Percentiles rank a stretch among this genome's conserved stretches.
These are phyloP conservation scores for Guillardia theta DNA, from an alignment of 78 protist genomes.

Conservation along the genomic window DNA sequence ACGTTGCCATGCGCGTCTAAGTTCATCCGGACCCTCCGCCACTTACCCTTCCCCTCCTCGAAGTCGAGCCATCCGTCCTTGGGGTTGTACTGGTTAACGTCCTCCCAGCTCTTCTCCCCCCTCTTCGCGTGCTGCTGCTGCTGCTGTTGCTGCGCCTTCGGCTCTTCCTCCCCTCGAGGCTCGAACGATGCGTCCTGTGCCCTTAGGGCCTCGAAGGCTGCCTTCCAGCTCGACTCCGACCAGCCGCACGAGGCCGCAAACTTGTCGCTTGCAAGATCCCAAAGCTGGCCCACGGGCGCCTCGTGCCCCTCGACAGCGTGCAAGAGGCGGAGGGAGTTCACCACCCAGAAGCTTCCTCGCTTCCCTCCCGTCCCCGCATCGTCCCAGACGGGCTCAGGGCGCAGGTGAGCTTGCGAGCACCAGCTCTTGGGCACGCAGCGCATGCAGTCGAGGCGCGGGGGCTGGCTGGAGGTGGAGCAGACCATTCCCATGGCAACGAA, in stretches of 20 bases:
- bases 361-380: conserved; percentile 37
- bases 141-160: too few relatives aligned
- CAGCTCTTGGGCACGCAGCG: conserved; percentile 49
- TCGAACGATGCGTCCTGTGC: too few relatives aligned
- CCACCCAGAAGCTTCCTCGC: not conserved
- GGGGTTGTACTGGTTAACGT: not conserved
- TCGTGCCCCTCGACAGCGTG: not conserved
- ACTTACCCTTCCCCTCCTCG: conserved; percentile 26
- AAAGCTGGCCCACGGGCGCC: not conserved
- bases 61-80: conserved; percentile 31
- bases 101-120: not conserved
- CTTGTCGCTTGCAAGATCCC: not conserved
- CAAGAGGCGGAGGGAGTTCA: not conserved
- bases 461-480: not conserved
- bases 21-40: not conserved
- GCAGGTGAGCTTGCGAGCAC: not conserved
- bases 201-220: too few relatives aligned
- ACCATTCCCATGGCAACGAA: conserved; percentile 34
- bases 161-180: too few relatives aligned
- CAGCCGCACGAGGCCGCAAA: not conserved
- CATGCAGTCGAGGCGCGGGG: conserved; percentile 29
- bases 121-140: not conserved
- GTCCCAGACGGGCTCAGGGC: not conserved
- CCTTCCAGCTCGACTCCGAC: not conserved
- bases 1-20: not conserved